Evolutionary conservation across 148 eudicot genomes (phyloP), one percentile per base, ranked within the genome.

Genomic region (Hydrangea macrophylla): DNA sequence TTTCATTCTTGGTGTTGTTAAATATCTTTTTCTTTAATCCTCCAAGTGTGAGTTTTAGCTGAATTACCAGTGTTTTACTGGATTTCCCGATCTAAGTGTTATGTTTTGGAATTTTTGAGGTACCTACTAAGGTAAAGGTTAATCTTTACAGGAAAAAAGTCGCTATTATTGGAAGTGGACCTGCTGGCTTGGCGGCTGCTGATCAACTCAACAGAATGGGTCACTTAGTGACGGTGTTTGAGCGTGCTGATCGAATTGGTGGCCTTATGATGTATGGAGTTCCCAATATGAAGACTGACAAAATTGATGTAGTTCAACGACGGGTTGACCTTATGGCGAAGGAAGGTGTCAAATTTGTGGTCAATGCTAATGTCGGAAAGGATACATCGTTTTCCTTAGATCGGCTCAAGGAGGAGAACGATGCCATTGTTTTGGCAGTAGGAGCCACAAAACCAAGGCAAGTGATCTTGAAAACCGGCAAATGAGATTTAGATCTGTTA

Each of bases 241-340:
- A 94, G 76, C 97, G 99, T 26, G 78, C 99, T 51, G 99, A 94
- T 79, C 81, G 99, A 78, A 80, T 94, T 33, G 99, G 99, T 65
- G 99, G 99, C 25, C 96, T 94, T 24, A 94, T 94, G 99, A 94
- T 94, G 99, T 94, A 94, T 69, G 99, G 99, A 55, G 99, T 94
- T 55, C 99, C 99, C 22, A 94, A 94, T 85, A 94, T 94, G 99
- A 94, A 94, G 84, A 76, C 97, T 0, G 97, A 94, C 79, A 94
- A 94, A 80, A 57, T 94, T 23, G 86, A 91, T 58, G 67, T 94
- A 11, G 97, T 94, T 58, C 97, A 94, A 69, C 76, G 99, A 33
- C 85, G 99, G 71, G 99, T 94, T 73, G 79, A 91, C 70, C 91
- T 94, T 33, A 88, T 94, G 97, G 83, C 74, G 3, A 78, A 87